Base-by-base conservation (phyloP, 1,139 yeast genomes). In the Candida buenavistaensis region DNA sequence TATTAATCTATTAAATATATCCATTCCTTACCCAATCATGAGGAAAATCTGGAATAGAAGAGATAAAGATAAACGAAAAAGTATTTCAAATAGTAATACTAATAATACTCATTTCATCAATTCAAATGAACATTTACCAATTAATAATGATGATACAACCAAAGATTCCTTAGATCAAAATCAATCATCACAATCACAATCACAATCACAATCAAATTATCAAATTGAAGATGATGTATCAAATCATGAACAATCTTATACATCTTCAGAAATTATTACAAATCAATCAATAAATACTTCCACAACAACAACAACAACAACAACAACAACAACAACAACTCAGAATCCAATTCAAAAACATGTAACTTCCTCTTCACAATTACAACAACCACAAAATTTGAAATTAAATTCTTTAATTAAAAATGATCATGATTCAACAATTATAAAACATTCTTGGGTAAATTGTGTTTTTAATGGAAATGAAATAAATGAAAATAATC, bases 371-470 rank as follows among this genome's bases (percentile, higher is more conserved):
- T 29, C 12, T n/a, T n/a, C 10, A 22, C 12, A 22, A 7, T 11
- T 22, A 22, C 26, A 24, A 15, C 23, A 3, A 7, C 24, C 11
- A 22, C 14, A 15, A 11, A 26, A 14, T 9, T 15, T 23, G 11
- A 40, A 35, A 19, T 33, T 44, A 17, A 28, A 37, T 14, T 45
- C 54, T 3, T 53, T 70, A 33, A 55, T 60, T 20, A 53, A 54
- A 33, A 52, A 52, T 15, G 72, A 67, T 21, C 67, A 64, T 44
- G 76, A 70, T 43, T 29, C 48, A 16, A 54, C 49, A 11, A 21
- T 51, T 7, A 35, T 61, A 55, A 51, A 67, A 51, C 72, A 52
- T 45, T 63, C 63, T 28, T 75, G 73, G 75, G 46, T 69, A 26
- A 68, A 74, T 50, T 75, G 62, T 15, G 58, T 67, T 14, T 46